Evolutionary conservation across 495 filamentous ascomycete genomes (phyloP).

Genomic region (Tuber borchii): DNA sequence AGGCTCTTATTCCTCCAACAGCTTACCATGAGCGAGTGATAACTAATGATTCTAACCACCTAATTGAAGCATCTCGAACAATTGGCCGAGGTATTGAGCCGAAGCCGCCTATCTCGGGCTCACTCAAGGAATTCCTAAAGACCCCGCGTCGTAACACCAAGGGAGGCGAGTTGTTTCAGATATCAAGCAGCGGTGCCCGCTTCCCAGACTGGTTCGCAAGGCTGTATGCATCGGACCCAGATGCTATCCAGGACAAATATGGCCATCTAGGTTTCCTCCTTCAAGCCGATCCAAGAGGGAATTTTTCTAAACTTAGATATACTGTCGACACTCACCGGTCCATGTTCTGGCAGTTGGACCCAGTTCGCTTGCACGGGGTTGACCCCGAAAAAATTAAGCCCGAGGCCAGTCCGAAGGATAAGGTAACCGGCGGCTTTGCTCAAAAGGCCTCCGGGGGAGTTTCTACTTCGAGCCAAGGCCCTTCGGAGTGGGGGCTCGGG

Average conservation of each 20-base stretch:
- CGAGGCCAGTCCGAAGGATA: not conserved
- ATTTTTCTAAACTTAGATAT: not conserved
- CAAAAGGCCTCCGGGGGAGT: not conserved
- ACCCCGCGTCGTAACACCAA: not conserved
- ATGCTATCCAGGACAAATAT: not conserved
- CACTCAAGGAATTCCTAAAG: not conserved
- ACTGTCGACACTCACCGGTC: not conserved
- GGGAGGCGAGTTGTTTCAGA: not conserved
- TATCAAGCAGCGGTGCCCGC: not conserved
- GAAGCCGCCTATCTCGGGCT: not conserved
- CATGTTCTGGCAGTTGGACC: slow-evolving; percentile 4
- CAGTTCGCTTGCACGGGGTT: not conserved
- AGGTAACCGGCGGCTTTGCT: not conserved
- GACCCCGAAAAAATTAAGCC: not conserved
- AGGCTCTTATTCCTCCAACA: not conserved
- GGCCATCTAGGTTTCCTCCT: not conserved
- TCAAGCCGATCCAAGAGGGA: not conserved
- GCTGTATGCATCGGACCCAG: not conserved
- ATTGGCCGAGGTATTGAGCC: not conserved
- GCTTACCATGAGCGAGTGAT: not conserved
- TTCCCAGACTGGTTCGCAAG: not conserved
- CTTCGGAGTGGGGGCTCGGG: not conserved
- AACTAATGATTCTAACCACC: not conserved
- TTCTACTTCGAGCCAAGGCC: not conserved
- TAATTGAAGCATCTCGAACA: not conserved